Base-by-base conservation (phyloP, 257 asterid species). In the Anisodus acutangulus region DNA sequence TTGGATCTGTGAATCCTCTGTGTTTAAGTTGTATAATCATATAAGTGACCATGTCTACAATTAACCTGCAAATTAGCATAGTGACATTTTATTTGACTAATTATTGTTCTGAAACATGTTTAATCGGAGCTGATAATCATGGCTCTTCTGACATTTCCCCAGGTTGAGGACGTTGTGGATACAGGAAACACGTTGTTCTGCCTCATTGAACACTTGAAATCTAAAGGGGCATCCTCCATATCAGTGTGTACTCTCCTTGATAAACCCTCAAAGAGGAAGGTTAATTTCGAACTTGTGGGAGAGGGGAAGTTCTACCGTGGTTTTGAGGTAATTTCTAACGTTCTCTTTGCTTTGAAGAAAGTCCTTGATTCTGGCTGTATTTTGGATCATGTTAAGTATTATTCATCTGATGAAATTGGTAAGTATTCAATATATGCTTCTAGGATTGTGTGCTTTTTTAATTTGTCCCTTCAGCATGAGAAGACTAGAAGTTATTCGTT, bases 121-220 rank as follows among this genome's bases (percentile, higher is more conserved):
- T n/a, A 76, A 76, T 51, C 0, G 7, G 47, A 51, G 81, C 47
- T 76, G 63, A 76, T 76, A 6, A 51, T 76, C 63, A 76, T 76
- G 47, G 15, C 4, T 0, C 26, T 76, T 51, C 63, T 76, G 47
- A 47, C 64, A 6, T 26, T 53, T 81, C 66, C 51, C 3, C 80
- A 93, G 99, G 98, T 96, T 79, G 99, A 96, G 91, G 99, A 96
- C 89, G 88, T 96, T 85, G 97, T 96, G 45, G 99, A 96, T 87
- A 94, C 97, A 45, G 99, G 98, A 84, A 91, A 80, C 90, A 93
- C 99, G 47, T 45, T 96, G 84, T 86, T 88, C 5, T 86, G 90
- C 86, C 91, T 96, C 67, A 87, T 93, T 83, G 97, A 88, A 35
- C 88, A 96, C 89, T 86, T 96, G 94, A 95, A 91, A 81, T 87